Evolutionary conservation across 371 early-diverging fungal species (phyloP).

Genomic region (Mucor piriformis): DNA sequence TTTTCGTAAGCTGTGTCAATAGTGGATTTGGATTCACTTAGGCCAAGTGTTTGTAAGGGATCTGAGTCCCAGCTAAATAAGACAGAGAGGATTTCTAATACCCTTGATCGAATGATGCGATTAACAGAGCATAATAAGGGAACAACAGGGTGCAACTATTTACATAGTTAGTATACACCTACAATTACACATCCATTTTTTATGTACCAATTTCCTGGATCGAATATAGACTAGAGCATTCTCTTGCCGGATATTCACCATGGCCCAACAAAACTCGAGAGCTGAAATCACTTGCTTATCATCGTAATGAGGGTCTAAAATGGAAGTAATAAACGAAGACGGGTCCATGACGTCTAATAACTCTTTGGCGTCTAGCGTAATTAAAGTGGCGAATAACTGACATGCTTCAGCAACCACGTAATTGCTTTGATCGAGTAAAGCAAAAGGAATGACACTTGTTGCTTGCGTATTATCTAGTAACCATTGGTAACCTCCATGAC

Average conservation of each 20-base stretch:
- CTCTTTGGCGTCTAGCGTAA: background rate
- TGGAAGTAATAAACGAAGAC: constrained; percentile 15
- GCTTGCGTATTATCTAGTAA: constrained; percentile 26
- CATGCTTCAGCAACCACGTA: constrained; percentile 38
- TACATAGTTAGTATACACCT: background rate
- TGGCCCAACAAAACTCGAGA: constrained; percentile 43
- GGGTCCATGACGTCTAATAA: constrained; percentile 27
- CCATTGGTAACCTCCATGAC: constrained; percentile 23
- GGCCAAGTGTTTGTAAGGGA: constrained; percentile 17
- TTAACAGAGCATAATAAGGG: constrained; percentile 19
- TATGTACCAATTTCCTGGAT: constrained; percentile 24
- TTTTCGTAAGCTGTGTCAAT: background rate
- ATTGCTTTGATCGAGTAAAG: constrained; percentile 35
- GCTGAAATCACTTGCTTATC: constrained; percentile 26
- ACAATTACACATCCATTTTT: background rate
- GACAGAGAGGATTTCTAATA: constrained; percentile 35
- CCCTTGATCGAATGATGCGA: constrained; percentile 28
- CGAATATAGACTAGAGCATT: constrained; percentile 24
- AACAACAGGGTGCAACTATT: constrained; percentile 20
- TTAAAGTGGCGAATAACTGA: constrained; percentile 16
- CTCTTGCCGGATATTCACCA: constrained; percentile 20
- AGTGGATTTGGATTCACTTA: background rate
- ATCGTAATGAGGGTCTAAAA: constrained; percentile 12
- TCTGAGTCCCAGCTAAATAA: constrained; percentile 31
- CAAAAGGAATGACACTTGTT: constrained; percentile 23